Percentiles rank a stretch among this genome's conserved stretches.
Conservation (phyloP, 176 grass and related monocot genomes). For the Eragrostis curvula region DNA sequence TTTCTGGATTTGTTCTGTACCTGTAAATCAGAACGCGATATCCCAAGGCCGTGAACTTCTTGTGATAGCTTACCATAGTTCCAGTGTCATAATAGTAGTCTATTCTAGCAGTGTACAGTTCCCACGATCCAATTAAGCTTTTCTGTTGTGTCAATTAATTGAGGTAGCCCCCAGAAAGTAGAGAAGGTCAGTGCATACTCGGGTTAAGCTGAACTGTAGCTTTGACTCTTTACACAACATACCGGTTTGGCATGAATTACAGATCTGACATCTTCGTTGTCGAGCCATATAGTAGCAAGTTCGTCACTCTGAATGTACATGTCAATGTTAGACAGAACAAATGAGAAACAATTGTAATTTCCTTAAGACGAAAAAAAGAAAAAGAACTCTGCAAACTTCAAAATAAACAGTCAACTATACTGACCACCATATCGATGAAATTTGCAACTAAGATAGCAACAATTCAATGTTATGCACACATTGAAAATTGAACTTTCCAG, state of each 20-base stretch:
- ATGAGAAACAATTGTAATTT: neutral
- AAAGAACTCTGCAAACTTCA: neutral
- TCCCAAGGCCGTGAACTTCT: conserved; percentile 57
- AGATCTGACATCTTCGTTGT: conserved; percentile 70
- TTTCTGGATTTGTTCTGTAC: conserved; percentile 39
- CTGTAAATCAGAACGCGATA: conserved; percentile 70
- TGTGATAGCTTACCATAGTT: conserved; percentile 68
- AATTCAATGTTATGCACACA: neutral
- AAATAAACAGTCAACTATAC: neutral
- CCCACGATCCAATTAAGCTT: conserved; percentile 64
- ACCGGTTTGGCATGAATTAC: conserved; percentile 74
- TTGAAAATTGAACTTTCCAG: neutral
- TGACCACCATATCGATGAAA: neutral
- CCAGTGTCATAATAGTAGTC: conserved; percentile 49
- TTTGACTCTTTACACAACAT: neutral
- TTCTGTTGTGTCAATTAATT: conserved; percentile 33
- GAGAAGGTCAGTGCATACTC: neutral
- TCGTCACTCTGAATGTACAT: conserved; percentile 60
- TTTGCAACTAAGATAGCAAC: neutral
- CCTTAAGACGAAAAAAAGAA: neutral
- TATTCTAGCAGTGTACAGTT: conserved; percentile 62
- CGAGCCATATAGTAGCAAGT: conserved; percentile 70
- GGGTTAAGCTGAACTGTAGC: neutral
- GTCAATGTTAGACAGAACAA: neutral
- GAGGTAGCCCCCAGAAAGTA: neutral